A percentile compares a stretch with the other conserved stretches of the same genome.
phyloP scores from a whole-genome alignment of 352 stramenopile species.

The Peronospora belbahrii region DNA sequence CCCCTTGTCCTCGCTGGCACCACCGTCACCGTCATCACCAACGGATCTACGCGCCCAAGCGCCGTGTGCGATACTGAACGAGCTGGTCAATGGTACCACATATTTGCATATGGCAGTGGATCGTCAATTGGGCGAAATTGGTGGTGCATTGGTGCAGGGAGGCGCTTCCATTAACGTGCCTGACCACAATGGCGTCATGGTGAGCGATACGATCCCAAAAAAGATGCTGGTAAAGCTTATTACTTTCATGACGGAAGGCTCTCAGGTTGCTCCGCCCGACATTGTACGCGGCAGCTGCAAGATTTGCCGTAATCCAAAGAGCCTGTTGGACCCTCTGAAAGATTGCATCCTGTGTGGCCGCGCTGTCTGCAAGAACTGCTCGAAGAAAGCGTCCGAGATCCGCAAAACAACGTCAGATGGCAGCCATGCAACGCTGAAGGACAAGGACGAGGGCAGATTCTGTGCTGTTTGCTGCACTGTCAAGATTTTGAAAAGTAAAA shows the following conservation, averaged over 20 bases:
- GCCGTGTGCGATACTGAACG: constrained; percentile 38
- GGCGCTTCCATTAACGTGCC: constrained; percentile 81
- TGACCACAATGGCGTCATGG: constrained; percentile 67
- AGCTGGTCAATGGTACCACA: constrained; percentile 66
- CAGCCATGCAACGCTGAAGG: constrained; percentile 29
- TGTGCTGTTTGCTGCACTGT: constrained; percentile 77
- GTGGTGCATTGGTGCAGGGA: constrained; percentile 49
- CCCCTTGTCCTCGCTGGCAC: constrained; percentile 6
- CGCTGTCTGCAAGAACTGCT: constrained; percentile 78
- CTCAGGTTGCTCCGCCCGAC: constrained; percentile 44
- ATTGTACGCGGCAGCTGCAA: constrained; percentile 65
- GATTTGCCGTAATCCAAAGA: constrained; percentile 76
- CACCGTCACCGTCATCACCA: constrained; percentile 16
- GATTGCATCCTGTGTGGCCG: constrained; percentile 75
- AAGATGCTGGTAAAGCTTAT: constrained; percentile 74
- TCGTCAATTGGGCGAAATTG: constrained; percentile 57
- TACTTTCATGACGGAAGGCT: constrained; percentile 72
- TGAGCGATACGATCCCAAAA: constrained; percentile 68
- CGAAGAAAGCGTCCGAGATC: constrained; percentile 65
- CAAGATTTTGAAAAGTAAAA: constrained; percentile 63
- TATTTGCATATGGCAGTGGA: constrained; percentile 83
- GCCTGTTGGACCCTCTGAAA: constrained; percentile 58
- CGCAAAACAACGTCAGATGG: constrained; percentile 39
- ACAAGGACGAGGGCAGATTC: constrained; percentile 58
- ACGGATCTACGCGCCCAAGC: constrained; percentile 4